A percentile compares a stretch with the other conserved stretches of the same genome.
These are phyloP conservation scores for Lizanozyma gosingica DNA, from an alignment of 1,139 yeast species.

Conservation along the genomic window DNA sequence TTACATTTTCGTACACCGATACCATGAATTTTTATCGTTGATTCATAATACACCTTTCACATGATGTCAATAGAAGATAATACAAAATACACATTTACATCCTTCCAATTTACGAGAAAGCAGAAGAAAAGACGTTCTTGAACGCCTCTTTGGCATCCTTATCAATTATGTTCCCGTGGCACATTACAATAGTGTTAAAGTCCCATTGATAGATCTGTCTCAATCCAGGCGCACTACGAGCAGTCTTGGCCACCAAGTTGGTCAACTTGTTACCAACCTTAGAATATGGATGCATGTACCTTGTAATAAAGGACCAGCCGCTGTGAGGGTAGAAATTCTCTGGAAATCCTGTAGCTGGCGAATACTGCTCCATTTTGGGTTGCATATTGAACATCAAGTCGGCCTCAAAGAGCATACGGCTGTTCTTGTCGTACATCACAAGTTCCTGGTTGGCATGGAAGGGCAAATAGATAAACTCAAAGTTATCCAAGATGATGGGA, in stretches of 20 bases:
- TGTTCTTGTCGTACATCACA: constrained; percentile 35
- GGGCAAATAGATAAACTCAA: constrained; percentile 50
- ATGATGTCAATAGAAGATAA: too few relatives aligned
- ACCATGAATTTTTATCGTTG: too few relatives aligned
- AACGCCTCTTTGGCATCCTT: constrained; percentile 28
- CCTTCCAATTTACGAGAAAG: too few relatives aligned
- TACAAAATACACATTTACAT: too few relatives aligned
- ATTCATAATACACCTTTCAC: too few relatives aligned
- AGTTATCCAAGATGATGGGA: constrained; percentile 23
- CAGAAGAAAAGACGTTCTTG: not conserved
- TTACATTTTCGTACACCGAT: too few relatives aligned
- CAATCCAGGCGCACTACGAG: constrained; percentile 16
- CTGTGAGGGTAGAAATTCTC: constrained; percentile 26
- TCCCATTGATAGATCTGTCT: constrained; percentile 33
- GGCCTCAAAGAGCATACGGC: constrained; percentile 44
- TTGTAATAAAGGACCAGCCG: constrained; percentile 30
- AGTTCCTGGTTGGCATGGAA: constrained; percentile 48
- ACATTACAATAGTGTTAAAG: constrained; percentile 41
- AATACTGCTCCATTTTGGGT: constrained; percentile 21
- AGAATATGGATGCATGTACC: constrained; percentile 30
- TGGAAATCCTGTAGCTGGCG: constrained; percentile 36
- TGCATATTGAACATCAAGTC: constrained; percentile 49
- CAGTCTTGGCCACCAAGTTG: constrained; percentile 16
- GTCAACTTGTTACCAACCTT: constrained; percentile 24
- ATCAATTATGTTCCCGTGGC: constrained; percentile 52